These are phyloP conservation scores for Macrocybe sp. DNA, from an alignment of 1,284 basidiomycete species.

Conservation along the genomic window DNA sequence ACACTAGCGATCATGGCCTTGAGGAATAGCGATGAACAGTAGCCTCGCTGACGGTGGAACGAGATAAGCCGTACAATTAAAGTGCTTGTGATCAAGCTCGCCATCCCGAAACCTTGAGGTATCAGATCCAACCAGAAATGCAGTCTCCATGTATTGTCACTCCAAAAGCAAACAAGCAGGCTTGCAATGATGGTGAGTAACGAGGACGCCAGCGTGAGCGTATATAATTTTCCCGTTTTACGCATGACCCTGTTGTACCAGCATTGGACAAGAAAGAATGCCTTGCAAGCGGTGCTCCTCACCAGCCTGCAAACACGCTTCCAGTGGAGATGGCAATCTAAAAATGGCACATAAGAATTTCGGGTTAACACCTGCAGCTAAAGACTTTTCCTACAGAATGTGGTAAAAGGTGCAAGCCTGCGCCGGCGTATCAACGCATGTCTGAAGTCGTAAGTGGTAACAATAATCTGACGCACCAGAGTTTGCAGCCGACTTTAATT, in stretches of 20 bases:
- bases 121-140: conserved; percentile 76
- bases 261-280: too few relatives aligned
- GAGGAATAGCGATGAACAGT: conserved; percentile 8
- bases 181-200: conserved; percentile 51
- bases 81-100: conserved; percentile 78
- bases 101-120: conserved; percentile 79
- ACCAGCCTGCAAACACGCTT: conserved; percentile 83
- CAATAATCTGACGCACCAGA: conserved; percentile 46
- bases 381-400: conserved; percentile 62
- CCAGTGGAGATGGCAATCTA: conserved; percentile 75
- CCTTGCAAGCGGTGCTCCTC: conserved; percentile 17
- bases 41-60: conserved; percentile 6
- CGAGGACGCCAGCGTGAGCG: conserved; percentile 59
- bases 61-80: conserved; percentile 50
- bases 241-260: conserved; percentile 65
- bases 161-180: conserved; percentile 57
- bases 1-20: conserved; percentile 85
- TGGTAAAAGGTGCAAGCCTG: conserved; percentile 78
- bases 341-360: conserved; percentile 12
- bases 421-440: neutral
- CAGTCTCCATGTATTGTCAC: conserved; percentile 51
- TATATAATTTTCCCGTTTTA: conserved; percentile 76
- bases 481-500: conserved; percentile 63
- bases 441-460: too few relatives aligned
- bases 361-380: conserved; percentile 10